Conservation (phyloP, 2,329 filamentous ascomycete species). For the Dactylellina parvicollis region DNA sequence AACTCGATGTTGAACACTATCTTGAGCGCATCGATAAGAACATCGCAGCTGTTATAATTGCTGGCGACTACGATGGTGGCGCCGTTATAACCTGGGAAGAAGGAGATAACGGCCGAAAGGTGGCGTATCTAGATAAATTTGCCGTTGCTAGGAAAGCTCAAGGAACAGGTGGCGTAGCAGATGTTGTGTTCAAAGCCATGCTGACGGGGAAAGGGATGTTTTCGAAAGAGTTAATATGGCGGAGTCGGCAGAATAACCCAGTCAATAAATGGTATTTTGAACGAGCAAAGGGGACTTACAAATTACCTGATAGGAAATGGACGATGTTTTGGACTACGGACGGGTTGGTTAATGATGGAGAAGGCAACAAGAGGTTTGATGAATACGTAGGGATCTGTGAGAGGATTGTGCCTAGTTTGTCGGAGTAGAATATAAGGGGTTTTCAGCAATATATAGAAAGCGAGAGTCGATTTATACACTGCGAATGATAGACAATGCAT, state of each 20-base stretch:
- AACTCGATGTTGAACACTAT: conserved; percentile 84
- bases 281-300: conserved; percentile 81
- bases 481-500: conserved; percentile 1
- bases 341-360: conserved; percentile 65
- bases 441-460: no score
- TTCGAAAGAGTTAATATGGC: conserved; percentile 83
- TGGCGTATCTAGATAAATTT: conserved; percentile 97
- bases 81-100: conserved; percentile 94
- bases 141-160: conserved; percentile 89
- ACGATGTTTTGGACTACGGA: conserved; percentile 98
- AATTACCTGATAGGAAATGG: conserved; percentile 84
- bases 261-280: conserved; percentile 99
- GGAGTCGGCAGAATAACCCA: conserved; percentile 86
- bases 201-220: conserved; percentile 78
- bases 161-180: conserved; percentile 89
- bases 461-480: background rate
- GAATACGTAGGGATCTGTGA: conserved; percentile 66
- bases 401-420: conserved; percentile 65
- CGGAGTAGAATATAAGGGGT: conserved; percentile 58
- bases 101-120: conserved; percentile 70
- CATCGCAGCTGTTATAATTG: conserved; percentile 90
- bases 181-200: conserved; percentile 97
- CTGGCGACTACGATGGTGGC: conserved; percentile 94
- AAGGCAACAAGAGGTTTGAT: conserved; percentile 61
- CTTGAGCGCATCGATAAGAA: conserved; percentile 80